A percentile compares a stretch with the other conserved stretches of the same genome.
These are phyloP conservation scores for Ustilago trichophora DNA, from an alignment of 1,284 basidiomycete species.

Conservation along the genomic window DNA sequence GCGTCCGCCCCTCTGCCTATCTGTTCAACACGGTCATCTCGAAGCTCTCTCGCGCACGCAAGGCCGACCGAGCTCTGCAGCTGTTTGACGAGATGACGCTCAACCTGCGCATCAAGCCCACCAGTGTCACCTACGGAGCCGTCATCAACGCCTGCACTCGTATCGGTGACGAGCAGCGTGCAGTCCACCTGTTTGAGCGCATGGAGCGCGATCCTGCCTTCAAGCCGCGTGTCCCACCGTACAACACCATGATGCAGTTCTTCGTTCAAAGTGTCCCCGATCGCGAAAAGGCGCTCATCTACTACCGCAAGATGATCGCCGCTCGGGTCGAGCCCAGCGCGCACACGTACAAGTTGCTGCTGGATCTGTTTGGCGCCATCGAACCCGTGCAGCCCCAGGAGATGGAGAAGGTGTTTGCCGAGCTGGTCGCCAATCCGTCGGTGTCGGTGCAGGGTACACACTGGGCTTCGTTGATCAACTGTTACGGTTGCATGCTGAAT, in stretches of 20 bases:
- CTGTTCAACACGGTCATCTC: conserved; percentile 66
- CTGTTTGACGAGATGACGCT: conserved; percentile 61
- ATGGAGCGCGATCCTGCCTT: conserved; percentile 81
- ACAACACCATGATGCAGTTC: conserved; percentile 99
- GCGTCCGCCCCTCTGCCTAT: conserved; percentile 57
- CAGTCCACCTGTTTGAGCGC: conserved; percentile 83
- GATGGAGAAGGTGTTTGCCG: conserved; percentile 79
- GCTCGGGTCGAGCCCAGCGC: conserved; percentile 71
- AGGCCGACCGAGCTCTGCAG: conserved; percentile 61
- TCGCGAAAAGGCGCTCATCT: conserved; percentile 72
- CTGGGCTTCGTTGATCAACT: conserved; percentile 90
- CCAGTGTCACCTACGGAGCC: conserved; percentile 92
- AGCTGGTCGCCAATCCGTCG: conserved; percentile 71
- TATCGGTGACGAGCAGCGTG: conserved; percentile 86
- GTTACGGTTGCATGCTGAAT: conserved; percentile 82
- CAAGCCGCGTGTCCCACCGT: conserved; percentile 88
- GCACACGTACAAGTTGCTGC: conserved; percentile 73
- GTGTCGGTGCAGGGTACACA: conserved; percentile 82
- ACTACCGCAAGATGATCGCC: conserved; percentile 76
- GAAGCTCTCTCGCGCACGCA: conserved; percentile 64
- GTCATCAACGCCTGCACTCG: conserved; percentile 83
- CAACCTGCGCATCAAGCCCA: conserved; percentile 72
- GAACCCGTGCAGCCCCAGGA: conserved; percentile 77
- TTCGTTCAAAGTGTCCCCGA: conserved; percentile 89
- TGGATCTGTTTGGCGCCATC: conserved; percentile 88